phyloP scores from a whole-genome alignment of 371 early-diverging fungal species.

The Circinella umbellata region DNA sequence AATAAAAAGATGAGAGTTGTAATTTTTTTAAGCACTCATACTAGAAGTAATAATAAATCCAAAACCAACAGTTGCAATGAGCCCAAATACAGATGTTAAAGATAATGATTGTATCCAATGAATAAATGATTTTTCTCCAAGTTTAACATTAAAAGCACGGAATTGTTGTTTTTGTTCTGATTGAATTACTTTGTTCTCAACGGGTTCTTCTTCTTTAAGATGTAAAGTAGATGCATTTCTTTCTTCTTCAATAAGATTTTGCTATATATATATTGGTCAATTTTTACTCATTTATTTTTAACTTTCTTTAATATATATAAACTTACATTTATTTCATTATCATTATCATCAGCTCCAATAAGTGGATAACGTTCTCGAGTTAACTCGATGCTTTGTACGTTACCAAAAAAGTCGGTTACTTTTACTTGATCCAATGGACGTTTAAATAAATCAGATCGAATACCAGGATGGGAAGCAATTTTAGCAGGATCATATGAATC shows the following conservation, averaged over 20 bases:
- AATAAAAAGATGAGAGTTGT: neutral
- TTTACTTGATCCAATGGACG: constrained; percentile 74
- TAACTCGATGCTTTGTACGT: constrained; percentile 87
- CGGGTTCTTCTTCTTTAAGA: neutral
- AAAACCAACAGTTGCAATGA: neutral
- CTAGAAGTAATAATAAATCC: neutral
- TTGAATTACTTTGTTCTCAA: neutral
- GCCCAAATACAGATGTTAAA: neutral
- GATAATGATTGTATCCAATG: constrained; percentile 2
- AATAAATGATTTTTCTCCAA: neutral
- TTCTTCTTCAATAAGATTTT: neutral
- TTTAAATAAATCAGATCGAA: constrained; percentile 82
- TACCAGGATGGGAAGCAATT: constrained; percentile 83
- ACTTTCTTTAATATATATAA: too few relatives aligned
- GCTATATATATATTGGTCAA: neutral
- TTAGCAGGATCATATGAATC: constrained; percentile 72
- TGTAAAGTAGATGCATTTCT: neutral
- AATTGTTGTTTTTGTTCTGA: constrained; percentile 3
- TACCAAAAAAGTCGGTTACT: constrained; percentile 95
- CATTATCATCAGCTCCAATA: constrained; percentile 1
- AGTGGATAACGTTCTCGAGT: constrained; percentile 56
- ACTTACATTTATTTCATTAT: neutral
- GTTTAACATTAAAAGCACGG: constrained; percentile 15
- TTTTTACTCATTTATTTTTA: neutral
- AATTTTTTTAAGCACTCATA: neutral